These are phyloP conservation scores for Omphalotus guepiniiformis DNA, from an alignment of 768 basidiomycete genomes.

Conservation along the genomic window DNA sequence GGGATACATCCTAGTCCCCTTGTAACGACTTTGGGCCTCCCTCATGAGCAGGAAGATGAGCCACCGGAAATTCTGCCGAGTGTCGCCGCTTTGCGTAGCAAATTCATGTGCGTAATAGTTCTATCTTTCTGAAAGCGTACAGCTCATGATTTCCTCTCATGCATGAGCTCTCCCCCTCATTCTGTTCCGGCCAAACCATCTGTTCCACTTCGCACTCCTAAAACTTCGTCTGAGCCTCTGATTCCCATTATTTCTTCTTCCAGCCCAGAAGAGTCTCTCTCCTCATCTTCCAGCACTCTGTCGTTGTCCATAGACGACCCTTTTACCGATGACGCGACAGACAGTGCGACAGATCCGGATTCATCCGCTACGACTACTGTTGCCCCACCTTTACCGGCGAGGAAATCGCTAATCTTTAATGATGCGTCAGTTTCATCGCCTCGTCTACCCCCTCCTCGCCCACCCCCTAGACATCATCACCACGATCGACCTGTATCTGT, in stretches of 20 bases:
- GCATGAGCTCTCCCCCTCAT: constrained; percentile 8
- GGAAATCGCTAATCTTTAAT: too few species aligned
- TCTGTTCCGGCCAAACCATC: neutral
- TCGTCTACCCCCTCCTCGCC: constrained; percentile 14
- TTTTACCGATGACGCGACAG: constrained; percentile 18
- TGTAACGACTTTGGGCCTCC: neutral
- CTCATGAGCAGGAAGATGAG: constrained; percentile 5
- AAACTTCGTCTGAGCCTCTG: neutral
- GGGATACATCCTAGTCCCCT: constrained; percentile 9
- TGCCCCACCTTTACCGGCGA: constrained; percentile 16
- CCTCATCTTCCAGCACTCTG: constrained; percentile 13
- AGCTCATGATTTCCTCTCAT: neutral
- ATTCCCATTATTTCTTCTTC: constrained; percentile 7
- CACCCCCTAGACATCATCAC: constrained; percentile 33
- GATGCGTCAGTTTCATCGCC: constrained; percentile 11
- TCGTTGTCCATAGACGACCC: constrained; percentile 18
- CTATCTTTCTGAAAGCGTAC: neutral
- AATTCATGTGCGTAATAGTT: constrained; percentile 39
- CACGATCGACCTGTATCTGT: constrained; percentile 21
- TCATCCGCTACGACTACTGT: constrained; percentile 10
- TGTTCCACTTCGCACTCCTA: neutral
- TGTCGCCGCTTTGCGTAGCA: constrained; percentile 40
- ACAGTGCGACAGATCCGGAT: constrained; percentile 3
- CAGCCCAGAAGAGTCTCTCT: constrained; percentile 4
- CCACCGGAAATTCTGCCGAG: constrained; percentile 19